These are phyloP conservation scores for Monilinia vaccinii-corymbosi DNA, from an alignment of 2,329 filamentous ascomycete genomes.

Conservation along the genomic window DNA sequence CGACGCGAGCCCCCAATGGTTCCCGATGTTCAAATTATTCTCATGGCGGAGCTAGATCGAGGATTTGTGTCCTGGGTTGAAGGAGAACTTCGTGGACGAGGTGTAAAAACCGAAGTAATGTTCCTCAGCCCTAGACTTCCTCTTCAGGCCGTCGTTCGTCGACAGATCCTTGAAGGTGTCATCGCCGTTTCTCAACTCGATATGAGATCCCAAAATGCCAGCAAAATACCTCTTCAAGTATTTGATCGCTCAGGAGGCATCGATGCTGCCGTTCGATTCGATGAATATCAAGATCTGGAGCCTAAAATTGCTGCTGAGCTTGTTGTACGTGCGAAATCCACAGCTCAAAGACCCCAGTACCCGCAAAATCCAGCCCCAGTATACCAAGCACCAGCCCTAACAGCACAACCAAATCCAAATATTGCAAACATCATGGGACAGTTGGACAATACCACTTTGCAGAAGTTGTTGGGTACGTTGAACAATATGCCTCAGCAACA, in stretches of 20 bases:
- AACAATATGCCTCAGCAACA: conserved; percentile 20
- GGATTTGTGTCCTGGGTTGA: conserved; percentile 82
- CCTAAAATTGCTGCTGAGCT: conserved; percentile 72
- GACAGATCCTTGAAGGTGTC: conserved; percentile 83
- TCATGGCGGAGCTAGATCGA: conserved; percentile 67
- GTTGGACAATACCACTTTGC: conserved; percentile 61
- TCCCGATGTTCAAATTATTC: conserved; percentile 81
- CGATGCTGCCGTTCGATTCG: conserved; percentile 64
- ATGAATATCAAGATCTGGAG: conserved; percentile 79
- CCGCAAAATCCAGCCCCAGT: conserved; percentile 16
- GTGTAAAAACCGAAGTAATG: conserved; percentile 69
- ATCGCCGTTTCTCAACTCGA: conserved; percentile 74
- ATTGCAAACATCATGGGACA: conserved; percentile 57
- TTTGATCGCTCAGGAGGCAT: conserved; percentile 73
- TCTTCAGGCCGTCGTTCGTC: conserved; percentile 69
- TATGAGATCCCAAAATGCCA: conserved; percentile 55
- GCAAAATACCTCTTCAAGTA: conserved; percentile 72
- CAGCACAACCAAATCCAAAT: conserved; percentile 36
- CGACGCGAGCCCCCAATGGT: conserved; percentile 65
- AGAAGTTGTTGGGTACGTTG: conserved; percentile 58
- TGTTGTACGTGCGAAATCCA: conserved; percentile 60
- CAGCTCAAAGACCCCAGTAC: conserved; percentile 30
- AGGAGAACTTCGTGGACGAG: conserved; percentile 59
- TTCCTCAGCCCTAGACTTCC: conserved; percentile 69
- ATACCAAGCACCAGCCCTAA: conserved; percentile 31